phyloP scores from a whole-genome alignment of 352 stramenopile genomes.

The Phytophthora hybrid region DNA sequence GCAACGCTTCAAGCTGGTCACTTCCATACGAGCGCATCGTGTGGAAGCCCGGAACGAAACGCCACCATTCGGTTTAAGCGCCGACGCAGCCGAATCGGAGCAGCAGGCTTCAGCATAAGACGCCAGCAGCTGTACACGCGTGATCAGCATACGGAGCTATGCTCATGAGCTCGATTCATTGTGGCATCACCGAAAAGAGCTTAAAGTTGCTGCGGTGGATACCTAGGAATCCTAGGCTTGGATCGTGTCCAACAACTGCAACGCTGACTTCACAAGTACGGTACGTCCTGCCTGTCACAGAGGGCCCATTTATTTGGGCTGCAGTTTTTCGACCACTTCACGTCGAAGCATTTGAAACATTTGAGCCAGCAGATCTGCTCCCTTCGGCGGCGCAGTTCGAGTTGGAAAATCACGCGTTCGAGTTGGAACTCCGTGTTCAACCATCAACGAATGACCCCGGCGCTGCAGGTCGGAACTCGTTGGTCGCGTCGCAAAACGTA shows the following conservation, averaged over 20 bases:
- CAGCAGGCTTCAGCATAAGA: too few species aligned
- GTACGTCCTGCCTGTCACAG: not conserved
- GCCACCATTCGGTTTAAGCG: not conserved
- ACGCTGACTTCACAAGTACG: not conserved
- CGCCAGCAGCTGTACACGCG: too few species aligned
- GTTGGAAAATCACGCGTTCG: not conserved
- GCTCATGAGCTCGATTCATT: not conserved
- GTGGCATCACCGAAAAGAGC: not conserved
- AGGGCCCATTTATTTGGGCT: not conserved
- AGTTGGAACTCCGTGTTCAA: too few species aligned
- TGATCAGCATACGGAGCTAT: too few species aligned
- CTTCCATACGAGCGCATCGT: too few species aligned
- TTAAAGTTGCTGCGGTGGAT: not conserved
- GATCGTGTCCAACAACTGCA: not conserved
- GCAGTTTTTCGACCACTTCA: not conserved
- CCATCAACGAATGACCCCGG: not conserved
- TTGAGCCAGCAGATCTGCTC: not conserved
- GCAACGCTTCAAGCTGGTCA: too few species aligned
- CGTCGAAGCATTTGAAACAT: not conserved
- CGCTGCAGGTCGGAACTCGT: conserved; percentile 15
- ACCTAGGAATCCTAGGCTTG: not conserved
- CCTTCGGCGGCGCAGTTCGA: conserved; percentile 3
- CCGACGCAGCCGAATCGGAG: too few species aligned
- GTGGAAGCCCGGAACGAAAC: not conserved
- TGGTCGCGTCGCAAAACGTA: conserved; percentile 17